Evolutionary conservation across 768 basidiomycete species (phyloP).

Genomic region (Trichaptum fuscoviolaceum): DNA sequence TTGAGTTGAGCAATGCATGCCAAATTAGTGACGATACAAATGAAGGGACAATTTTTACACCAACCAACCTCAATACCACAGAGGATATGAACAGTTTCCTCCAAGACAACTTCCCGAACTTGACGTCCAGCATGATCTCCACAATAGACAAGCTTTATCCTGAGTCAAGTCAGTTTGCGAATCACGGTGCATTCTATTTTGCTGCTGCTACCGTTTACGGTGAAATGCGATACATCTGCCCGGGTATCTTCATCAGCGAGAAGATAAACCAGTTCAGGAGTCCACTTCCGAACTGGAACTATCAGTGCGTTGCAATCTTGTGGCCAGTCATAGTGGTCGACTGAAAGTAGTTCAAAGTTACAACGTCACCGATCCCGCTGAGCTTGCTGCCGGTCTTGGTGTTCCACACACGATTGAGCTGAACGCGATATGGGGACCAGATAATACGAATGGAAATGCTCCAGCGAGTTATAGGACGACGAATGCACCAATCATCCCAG

Average conservation of each 20-base stretch:
- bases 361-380: slow-evolving; percentile 10
- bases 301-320: not conserved
- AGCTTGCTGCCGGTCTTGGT: slow-evolving; percentile 8
- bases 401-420: slow-evolving; percentile 11
- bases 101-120: not conserved
- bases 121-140: not conserved
- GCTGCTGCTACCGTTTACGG: not conserved
- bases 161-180: not conserved
- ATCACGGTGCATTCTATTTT: not conserved
- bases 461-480: not conserved
- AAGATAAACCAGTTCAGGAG: not conserved
- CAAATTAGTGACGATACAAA: not conserved
- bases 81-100: not conserved
- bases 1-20: not conserved
- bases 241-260: not conserved
- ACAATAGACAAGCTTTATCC: not conserved
- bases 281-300: not conserved
- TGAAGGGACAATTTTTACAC: not conserved
- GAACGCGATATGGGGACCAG: slow-evolving; percentile 4
- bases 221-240: not conserved
- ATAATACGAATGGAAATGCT: not conserved
- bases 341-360: not conserved
- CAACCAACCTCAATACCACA: not conserved
- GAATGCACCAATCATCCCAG: slow-evolving; percentile 34
- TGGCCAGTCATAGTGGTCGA: not conserved